Evolutionary conservation across 2,329 filamentous ascomycete species (phyloP).

Genomic region (Fusarium sp.): DNA sequence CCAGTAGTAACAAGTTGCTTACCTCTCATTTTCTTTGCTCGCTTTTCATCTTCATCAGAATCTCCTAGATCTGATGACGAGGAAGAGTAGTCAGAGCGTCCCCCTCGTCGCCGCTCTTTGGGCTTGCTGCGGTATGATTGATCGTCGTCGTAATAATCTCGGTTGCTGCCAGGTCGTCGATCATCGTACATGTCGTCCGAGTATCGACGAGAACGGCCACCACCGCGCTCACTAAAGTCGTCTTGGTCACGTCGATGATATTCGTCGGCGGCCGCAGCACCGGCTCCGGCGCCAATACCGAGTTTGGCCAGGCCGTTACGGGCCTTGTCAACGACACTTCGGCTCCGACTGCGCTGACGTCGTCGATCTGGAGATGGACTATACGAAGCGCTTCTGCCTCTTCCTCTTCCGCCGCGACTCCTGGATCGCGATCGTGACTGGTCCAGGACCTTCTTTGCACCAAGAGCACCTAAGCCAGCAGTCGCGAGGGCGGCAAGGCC

Average conservation of each 20-base stretch:
- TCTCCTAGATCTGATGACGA: constrained; percentile 70
- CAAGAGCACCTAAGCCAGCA: constrained; percentile 71
- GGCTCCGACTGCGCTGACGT: constrained; percentile 67
- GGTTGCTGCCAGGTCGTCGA: constrained; percentile 56
- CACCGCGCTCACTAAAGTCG: constrained; percentile 60
- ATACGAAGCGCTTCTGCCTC: constrained; percentile 62
- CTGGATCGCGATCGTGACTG: constrained; percentile 68
- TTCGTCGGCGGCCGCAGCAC: constrained; percentile 54
- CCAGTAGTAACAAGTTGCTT: constrained; percentile 71
- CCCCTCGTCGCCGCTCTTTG: constrained; percentile 56
- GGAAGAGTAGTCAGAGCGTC: constrained; percentile 61
- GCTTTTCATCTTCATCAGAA: constrained; percentile 69
- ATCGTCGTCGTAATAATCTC: constrained; percentile 63
- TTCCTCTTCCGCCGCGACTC: constrained; percentile 67
- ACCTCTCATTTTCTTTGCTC: constrained; percentile 70
- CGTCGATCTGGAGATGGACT: constrained; percentile 63
- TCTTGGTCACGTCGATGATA: constrained; percentile 59
- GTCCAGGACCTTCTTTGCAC: constrained; percentile 71
- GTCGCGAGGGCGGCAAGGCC: constrained; percentile 74
- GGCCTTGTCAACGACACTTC: constrained; percentile 73
- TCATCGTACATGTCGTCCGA: constrained; percentile 63
- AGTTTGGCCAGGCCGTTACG: constrained; percentile 73
- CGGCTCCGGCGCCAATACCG: constrained; percentile 67
- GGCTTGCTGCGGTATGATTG: constrained; percentile 58
- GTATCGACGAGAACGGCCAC: constrained; percentile 57